Base-by-base conservation (phyloP, 805 yeast genomes). In the Metschnikowia bowlesiae region DNA sequence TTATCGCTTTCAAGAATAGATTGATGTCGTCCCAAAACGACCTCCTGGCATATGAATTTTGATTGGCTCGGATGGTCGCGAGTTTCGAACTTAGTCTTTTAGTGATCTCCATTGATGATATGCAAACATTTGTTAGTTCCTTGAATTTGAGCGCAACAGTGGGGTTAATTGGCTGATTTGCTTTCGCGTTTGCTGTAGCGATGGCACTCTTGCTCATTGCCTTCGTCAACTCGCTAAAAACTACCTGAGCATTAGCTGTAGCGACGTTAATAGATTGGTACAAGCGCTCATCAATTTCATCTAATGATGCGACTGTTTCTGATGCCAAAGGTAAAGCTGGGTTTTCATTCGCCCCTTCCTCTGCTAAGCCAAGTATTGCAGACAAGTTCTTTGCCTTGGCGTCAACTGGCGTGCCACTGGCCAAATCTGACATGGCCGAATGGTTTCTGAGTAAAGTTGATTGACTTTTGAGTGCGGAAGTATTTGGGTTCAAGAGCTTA, bases 11-110 rank as follows among this genome's bases (percentile, higher is more conserved):
- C 57, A 92, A 71, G 59, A 90, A 89, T 44, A 82, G 69, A 63
- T 88, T 90, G 33, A 89, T 85, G 56, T 87, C 91, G 56, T 92
- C 97, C 82, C 94, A 91, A 48, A 92, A 82, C 56, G 75, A 75
- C 51, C 80, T 75, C 53, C 87, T 82, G 34, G 84, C 85, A 7
- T 67, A 61, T 4, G 64, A 60, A 6, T 77, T 75, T 7, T 79
- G 73, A 39, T 75, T 81, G 14, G 75, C 67, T 33, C 82, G 65
- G 32, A 82, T 75, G 2, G 77, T 68, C 10, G 73, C 69, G 46
- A 91, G 70, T 47, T 83, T 78, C 11, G 70, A 70, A 51, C 79
- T 79, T 44, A 89, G 75, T 51, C 83, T 70, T 55, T 84, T 83
- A 8, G 96, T 87, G 39, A 86, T 79, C n/a, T 89, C 96, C 79